Base-by-base conservation (phyloP, 257 asterid genomes). In the Petrea volubilis region DNA sequence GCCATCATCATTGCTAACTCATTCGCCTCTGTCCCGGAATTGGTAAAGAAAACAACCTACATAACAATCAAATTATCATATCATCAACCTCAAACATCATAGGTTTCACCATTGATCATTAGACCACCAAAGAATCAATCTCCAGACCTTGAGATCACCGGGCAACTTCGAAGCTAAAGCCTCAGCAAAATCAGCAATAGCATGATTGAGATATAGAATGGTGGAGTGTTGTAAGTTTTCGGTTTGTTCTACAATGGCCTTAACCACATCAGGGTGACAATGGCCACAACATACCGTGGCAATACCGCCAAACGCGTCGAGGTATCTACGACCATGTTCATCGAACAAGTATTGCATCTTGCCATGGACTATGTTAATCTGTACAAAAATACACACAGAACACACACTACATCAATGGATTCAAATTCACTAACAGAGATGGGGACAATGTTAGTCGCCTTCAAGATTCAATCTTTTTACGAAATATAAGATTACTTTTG, bases 1-100 rank as follows among this genome's bases (percentile, higher is more conserved):
- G 96, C 92, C 89, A 90, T 90, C 89, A 86, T 79, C 80, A 90
- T 84, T 2, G 96, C 96, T 53, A 90, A 53, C 27, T 90, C 95
- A 60, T 90, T 90, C 1, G 96, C 96, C 71, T 87, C 95, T 5
- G 96, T 90, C 56, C 95, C 96, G 4, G 96, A 90, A 77, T 87
- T 90, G 2, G 96, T 90, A 41, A 90, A 88, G 79, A 86, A 90
- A 28, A 84, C 93, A 24, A 87, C 92, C 95, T 90, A 59, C 31
- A 53, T 1, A 75, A 33, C 55, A 40, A 76, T 50, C 20, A 28
- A 28, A 49, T 7, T 41, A 46, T 21, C 23, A 58, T 2, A n/a
- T 7, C 12, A 31, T 14, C 1, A 29, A 11, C 17, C 64, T 13
- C 21, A 21, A 7, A 18, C 0, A 28, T 70, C 47, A 27, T 15